Evolutionary conservation across 345 rosid species (phyloP).

Genomic region (Anastatica hierochuntica): DNA sequence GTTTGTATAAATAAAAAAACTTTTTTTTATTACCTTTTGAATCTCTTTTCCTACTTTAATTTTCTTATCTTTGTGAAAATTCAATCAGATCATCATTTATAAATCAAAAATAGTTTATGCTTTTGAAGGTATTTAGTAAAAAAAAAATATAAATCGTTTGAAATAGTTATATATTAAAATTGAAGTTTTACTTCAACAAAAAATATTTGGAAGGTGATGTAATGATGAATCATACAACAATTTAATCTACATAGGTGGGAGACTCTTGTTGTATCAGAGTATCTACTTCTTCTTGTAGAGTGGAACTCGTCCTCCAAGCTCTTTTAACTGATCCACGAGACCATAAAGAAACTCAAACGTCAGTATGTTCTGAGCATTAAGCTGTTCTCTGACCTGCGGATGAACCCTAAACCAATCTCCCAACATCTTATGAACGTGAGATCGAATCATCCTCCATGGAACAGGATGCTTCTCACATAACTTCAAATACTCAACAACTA

Average conservation of each 20-base stretch:
- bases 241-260: constrained; percentile 4
- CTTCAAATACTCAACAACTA: constrained; percentile 67
- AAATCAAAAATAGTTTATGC: too few species aligned
- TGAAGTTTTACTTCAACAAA: too few species aligned
- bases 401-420: constrained; percentile 82
- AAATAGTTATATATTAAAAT: too few species aligned
- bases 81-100: too few species aligned
- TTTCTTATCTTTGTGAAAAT: too few species aligned
- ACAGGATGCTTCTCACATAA: constrained; percentile 84
- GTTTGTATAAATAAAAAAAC: too few species aligned
- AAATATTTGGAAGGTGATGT: too few species aligned
- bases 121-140: too few species aligned
- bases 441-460: constrained; percentile 88
- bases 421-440: constrained; percentile 83
- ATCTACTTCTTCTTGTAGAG: constrained; percentile 41
- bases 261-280: not conserved
- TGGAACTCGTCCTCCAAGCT: constrained; percentile 57
- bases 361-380: constrained; percentile 58
- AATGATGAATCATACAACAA: not conserved
- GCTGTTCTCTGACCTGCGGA: constrained; percentile 64
- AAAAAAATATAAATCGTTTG: not conserved
- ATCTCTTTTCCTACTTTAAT: too few species aligned
- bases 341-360: constrained; percentile 72
- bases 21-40: too few species aligned
- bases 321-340: constrained; percentile 55